phyloP scores from a whole-genome alignment of 2,329 filamentous ascomycete species.

The Fusarium humuli region DNA sequence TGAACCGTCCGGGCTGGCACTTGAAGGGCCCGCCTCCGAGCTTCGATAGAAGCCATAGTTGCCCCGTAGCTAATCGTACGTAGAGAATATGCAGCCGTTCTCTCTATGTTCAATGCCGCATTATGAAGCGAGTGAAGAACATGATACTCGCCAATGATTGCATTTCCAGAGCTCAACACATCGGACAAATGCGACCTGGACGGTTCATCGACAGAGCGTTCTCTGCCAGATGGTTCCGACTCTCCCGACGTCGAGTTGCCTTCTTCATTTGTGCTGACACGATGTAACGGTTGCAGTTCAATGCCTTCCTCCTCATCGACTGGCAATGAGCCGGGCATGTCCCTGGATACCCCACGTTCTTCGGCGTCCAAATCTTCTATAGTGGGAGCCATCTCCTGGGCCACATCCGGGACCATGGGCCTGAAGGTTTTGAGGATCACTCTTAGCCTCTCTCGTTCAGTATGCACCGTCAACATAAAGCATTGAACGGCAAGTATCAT shows the following conservation, averaged over 20 bases:
- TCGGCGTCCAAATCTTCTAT: conserved; percentile 67
- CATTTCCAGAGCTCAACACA: conserved; percentile 66
- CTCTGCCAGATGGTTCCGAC: conserved; percentile 44
- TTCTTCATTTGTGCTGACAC: conserved; percentile 41
- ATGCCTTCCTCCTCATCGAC: conserved; percentile 57
- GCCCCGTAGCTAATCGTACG: conserved; percentile 67
- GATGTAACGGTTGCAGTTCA: conserved; percentile 57
- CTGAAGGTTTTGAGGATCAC: conserved; percentile 58
- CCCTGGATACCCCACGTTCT: conserved; percentile 63
- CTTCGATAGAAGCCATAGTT: conserved; percentile 64
- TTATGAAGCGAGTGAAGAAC: conserved; percentile 62
- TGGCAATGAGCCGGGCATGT: conserved; percentile 51
- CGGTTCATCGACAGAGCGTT: conserved; percentile 46
- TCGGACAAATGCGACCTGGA: conserved; percentile 58
- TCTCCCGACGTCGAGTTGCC: conserved; percentile 45
- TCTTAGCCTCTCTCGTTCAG: conserved; percentile 68
- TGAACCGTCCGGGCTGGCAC: conserved; percentile 37
- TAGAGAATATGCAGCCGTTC: conserved; percentile 63
- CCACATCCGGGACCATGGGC: conserved; percentile 48
- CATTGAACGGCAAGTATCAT: conserved; percentile 69
- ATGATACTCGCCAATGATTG: conserved; percentile 65
- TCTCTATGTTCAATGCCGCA: conserved; percentile 60
- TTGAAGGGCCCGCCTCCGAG: conserved; percentile 52
- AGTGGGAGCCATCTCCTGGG: conserved; percentile 47
- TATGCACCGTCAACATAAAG: conserved; percentile 72